A percentile compares a stretch with the other conserved stretches of the same genome.
phyloP scores from a whole-genome alignment of 2,329 filamentous ascomycete genomes.

The Cercospora zeae-maydis region DNA sequence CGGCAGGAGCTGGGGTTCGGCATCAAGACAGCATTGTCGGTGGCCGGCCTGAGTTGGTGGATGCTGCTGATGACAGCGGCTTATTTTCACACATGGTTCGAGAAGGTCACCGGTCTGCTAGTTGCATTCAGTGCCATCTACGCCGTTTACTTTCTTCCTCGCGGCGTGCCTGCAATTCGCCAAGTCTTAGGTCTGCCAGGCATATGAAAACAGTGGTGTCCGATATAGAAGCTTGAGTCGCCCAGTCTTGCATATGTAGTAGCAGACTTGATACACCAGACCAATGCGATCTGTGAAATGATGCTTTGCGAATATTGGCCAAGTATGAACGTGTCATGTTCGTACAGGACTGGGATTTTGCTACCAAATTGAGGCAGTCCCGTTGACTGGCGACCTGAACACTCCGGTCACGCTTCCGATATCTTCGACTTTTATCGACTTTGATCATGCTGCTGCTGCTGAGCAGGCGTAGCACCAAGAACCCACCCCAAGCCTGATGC shows the following conservation, averaged over 20 bases:
- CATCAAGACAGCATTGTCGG: conserved; percentile 52
- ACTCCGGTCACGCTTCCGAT: background rate
- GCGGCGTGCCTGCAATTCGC: conserved; percentile 43
- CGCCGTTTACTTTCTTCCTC: conserved; percentile 48
- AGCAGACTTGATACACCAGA: background rate
- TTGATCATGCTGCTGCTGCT: conserved; percentile 12
- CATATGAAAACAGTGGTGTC: conserved; percentile 20
- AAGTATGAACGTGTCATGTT: background rate
- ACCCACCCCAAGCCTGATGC: conserved; percentile 64
- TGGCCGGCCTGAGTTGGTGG: conserved; percentile 76
- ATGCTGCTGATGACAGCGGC: conserved; percentile 99
- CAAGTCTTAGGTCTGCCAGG: conserved; percentile 48
- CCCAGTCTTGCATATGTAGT: background rate
- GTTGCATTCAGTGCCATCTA: conserved; percentile 48
- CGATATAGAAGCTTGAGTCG: background rate
- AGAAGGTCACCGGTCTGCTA: conserved; percentile 65
- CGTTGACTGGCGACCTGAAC: background rate
- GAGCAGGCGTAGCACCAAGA: conserved; percentile 47
- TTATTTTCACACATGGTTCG: conserved; percentile 98
- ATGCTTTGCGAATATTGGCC: background rate
- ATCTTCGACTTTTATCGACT: background rate
- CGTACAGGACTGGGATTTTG: background rate
- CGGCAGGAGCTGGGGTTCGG: conserved; percentile 40
- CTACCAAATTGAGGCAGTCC: background rate
- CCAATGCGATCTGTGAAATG: background rate